Evolutionary conservation across 2,329 filamentous ascomycete genomes (phyloP).

Genomic region (Paecilomyces sp.): DNA sequence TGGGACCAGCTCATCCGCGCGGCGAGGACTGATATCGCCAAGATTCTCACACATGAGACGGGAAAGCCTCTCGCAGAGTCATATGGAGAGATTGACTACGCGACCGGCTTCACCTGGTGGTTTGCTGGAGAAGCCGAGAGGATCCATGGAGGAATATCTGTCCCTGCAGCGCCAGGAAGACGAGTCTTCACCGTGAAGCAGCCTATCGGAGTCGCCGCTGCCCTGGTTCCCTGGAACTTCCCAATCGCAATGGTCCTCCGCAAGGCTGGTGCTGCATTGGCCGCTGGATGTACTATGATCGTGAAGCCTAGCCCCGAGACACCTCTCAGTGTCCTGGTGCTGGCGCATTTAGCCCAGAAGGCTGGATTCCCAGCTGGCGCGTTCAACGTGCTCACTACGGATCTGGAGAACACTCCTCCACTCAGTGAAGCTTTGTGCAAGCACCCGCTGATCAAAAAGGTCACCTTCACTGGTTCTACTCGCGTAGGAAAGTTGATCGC

Average conservation of each 20-base stretch:
- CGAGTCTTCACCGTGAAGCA: conserved; percentile 68
- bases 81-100: conserved; percentile 50
- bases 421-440: conserved; percentile 44
- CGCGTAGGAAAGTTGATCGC: conserved; percentile 57
- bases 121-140: conserved; percentile 56
- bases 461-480: conserved; percentile 54
- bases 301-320: conserved; percentile 65
- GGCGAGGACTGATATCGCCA: conserved; percentile 55
- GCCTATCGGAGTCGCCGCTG: conserved; percentile 61
- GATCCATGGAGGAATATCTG: conserved; percentile 55
- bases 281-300: conserved; percentile 68
- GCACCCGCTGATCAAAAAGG: conserved; percentile 54
- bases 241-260: conserved; percentile 61
- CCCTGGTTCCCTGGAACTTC: conserved; percentile 68
- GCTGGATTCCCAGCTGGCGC: conserved; percentile 55
- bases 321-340: conserved; percentile 48
- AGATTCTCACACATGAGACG: conserved; percentile 56
- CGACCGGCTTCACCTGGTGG: conserved; percentile 49
- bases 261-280: conserved; percentile 61
- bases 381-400: conserved; percentile 54
- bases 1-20: conserved; percentile 60
- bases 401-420: conserved; percentile 31
- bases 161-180: conserved; percentile 54
- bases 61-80: conserved; percentile 53
- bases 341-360: conserved; percentile 46